These are phyloP conservation scores for Capsella rubella DNA, from an alignment of 441 rosid species.

Conservation along the genomic window DNA sequence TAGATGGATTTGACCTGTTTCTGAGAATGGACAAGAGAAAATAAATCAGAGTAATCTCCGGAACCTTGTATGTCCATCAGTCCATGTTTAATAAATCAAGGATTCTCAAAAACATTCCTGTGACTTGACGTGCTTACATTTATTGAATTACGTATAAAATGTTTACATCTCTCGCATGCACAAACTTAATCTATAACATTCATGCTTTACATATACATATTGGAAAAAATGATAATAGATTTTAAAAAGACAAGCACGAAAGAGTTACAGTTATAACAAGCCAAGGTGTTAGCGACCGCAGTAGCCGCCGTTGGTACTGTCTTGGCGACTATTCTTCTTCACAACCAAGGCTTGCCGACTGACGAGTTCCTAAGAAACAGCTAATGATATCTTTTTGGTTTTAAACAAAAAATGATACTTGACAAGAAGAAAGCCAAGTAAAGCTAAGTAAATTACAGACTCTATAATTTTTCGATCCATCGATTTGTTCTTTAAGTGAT, in stretches of 20 bases:
- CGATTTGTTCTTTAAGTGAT: neutral
- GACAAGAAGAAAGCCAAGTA: neutral
- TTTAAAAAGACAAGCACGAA: neutral
- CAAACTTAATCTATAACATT: neutral
- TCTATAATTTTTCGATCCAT: neutral
- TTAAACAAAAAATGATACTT: neutral
- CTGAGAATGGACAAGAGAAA: neutral
- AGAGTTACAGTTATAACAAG: neutral
- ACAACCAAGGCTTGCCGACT: neutral
- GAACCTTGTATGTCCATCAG: neutral
- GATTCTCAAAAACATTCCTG: neutral
- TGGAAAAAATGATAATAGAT: neutral
- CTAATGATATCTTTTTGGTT: neutral
- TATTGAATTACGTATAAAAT: neutral
- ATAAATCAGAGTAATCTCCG: neutral
- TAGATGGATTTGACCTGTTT: neutral
- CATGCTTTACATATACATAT: neutral
- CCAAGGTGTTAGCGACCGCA: neutral
- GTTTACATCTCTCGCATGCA: neutral
- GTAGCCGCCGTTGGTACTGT: neutral
- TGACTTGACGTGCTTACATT: neutral
- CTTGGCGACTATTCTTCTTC: neutral
- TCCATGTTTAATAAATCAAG: neutral
- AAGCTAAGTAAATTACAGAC: neutral
- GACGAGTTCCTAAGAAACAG: neutral